phyloP scores from a whole-genome alignment of 1,284 basidiomycete species.

The Anthracocystis panici-leucophaei region DNA sequence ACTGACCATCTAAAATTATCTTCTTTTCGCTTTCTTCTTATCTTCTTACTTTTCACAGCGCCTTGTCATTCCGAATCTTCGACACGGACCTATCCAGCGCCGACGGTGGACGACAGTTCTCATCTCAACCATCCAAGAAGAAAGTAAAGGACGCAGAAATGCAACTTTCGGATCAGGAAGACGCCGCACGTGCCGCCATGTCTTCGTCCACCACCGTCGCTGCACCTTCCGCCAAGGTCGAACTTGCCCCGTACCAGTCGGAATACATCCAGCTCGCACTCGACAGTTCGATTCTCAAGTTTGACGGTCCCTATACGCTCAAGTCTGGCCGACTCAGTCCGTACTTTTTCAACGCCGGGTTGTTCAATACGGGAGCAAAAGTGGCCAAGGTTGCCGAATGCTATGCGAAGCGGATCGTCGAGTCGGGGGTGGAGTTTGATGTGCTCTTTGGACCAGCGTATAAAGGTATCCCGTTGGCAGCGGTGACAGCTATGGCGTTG shows the following conservation, averaged over 20 bases:
- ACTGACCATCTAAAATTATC: slow-evolving; percentile 27
- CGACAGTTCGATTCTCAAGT: slow-evolving; percentile 61
- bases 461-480: slow-evolving; percentile 95
- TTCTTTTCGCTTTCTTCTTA: slow-evolving; percentile 6
- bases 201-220: slow-evolving; percentile 10
- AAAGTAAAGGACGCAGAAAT: slow-evolving; percentile 28
- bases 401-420: slow-evolving; percentile 82
- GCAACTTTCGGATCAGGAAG: slow-evolving; percentile 37
- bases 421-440: slow-evolving; percentile 76
- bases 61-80: slow-evolving; percentile 64
- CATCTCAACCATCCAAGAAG: slow-evolving; percentile 43
- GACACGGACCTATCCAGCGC: slow-evolving; percentile 62
- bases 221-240: slow-evolving; percentile 27
- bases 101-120: slow-evolving; percentile 62
- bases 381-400: slow-evolving; percentile 84
- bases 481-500: slow-evolving; percentile 84
- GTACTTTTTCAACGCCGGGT: slow-evolving; percentile 96
- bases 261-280: slow-evolving; percentile 66
- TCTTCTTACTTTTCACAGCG: slow-evolving; percentile 30
- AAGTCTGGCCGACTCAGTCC: slow-evolving; percentile 94
- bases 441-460: slow-evolving; percentile 97
- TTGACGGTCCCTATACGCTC: slow-evolving; percentile 67
- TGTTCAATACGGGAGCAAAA: slow-evolving; percentile 83
- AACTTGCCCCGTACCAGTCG: slow-evolving; percentile 61
- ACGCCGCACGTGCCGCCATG: slow-evolving; percentile 42